Percentiles rank a stretch among this genome's conserved stretches.
These are phyloP conservation scores for Chenopodium suecicum DNA, from an alignment of 148 eudicot genomes.

Conservation along the genomic window DNA sequence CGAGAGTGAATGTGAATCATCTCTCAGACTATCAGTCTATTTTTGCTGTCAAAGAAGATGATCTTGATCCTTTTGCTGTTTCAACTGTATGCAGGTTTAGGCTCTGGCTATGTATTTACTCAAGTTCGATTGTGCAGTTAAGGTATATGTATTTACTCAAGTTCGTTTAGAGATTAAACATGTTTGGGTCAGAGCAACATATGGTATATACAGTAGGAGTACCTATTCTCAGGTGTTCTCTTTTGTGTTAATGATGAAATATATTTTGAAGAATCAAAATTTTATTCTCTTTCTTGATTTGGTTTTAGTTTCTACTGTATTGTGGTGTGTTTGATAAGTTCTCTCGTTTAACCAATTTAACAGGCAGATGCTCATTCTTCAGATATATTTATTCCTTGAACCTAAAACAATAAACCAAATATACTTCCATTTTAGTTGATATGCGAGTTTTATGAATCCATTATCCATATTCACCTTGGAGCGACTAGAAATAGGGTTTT, in stretches of 20 bases:
- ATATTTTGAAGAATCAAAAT: conserved; percentile 20
- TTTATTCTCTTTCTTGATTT: background rate
- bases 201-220: conserved; percentile 37
- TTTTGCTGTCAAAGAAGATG: conserved; percentile 9
- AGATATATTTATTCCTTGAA: background rate
- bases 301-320: conserved; percentile 6
- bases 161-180: conserved; percentile 24
- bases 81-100: conserved; percentile 24
- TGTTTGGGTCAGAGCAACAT: conserved; percentile 26
- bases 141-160: conserved; percentile 30
- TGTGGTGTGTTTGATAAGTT: conserved; percentile 12
- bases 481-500: background rate
- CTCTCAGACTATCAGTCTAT: background rate
- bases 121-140: conserved; percentile 31
- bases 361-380: background rate
- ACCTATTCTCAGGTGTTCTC: conserved; percentile 23
- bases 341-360: background rate
- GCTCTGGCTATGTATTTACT: conserved; percentile 31
- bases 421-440: background rate
- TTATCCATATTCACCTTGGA: background rate
- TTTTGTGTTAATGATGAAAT: conserved; percentile 22
- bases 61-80: conserved; percentile 8
- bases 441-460: background rate
- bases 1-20: background rate
- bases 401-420: background rate